A percentile compares a stretch with the other conserved stretches of the same genome.
These are phyloP conservation scores for Nannizzia gypsea DNA, from an alignment of 2,329 filamentous ascomycete genomes.

Conservation along the genomic window DNA sequence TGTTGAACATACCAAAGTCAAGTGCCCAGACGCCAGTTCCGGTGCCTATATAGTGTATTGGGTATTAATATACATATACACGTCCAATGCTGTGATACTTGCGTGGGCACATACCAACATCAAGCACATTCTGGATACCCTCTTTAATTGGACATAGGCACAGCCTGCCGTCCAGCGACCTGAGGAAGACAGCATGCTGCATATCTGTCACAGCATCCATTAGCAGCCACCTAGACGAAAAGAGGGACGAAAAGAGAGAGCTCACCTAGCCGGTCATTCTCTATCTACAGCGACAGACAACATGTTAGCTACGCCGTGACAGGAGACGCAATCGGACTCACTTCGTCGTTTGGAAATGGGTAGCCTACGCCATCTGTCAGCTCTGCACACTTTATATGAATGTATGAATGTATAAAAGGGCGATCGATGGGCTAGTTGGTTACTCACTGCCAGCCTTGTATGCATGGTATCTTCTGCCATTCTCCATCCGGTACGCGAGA, in stretches of 20 bases:
- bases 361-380: neutral
- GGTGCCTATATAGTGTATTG: constrained; percentile 3
- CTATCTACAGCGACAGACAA: neutral
- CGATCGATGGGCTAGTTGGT: no score
- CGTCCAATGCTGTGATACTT: neutral
- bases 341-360: neutral
- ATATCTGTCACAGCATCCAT: constrained; percentile 32
- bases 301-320: neutral
- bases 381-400: neutral
- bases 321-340: neutral
- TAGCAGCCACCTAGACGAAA: constrained; percentile 14
- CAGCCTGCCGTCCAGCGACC: constrained; percentile 27
- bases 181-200: constrained; percentile 30
- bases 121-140: constrained; percentile 27
- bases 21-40: constrained; percentile 21
- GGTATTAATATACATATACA: neutral
- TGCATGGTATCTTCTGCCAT: constrained; percentile 16
- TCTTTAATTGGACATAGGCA: constrained; percentile 28
- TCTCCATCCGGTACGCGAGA: constrained; percentile 14
- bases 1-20: constrained; percentile 16
- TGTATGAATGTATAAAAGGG: neutral
- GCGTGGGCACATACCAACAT: constrained; percentile 24
- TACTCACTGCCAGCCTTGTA: constrained; percentile 11
- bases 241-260: neutral
- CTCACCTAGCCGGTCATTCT: neutral